Evolutionary conservation across 345 rosid genomes (phyloP).

Genomic region (Lumnitzera racemosa): DNA sequence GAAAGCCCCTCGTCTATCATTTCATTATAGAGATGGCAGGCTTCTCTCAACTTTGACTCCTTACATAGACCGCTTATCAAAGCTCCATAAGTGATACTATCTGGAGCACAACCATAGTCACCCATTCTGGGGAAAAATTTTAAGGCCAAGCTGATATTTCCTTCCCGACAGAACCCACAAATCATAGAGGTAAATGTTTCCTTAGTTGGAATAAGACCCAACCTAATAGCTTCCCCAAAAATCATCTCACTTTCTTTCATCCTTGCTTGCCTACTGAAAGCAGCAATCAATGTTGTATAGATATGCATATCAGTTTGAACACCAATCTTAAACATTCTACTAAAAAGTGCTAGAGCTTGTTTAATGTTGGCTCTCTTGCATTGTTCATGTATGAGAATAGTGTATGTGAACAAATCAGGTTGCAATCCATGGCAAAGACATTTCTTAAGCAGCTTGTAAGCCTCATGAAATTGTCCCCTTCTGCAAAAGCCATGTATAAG

Average conservation of each 20-base stretch:
- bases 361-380: conserved; percentile 43
- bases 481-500: conserved; percentile 54
- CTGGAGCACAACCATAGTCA: conserved; percentile 52
- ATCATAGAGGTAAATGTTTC: conserved; percentile 89
- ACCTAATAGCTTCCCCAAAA: conserved; percentile 36
- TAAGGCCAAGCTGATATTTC: conserved; percentile 38
- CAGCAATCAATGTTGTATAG: conserved; percentile 58
- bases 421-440: conserved; percentile 43
- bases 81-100: conserved; percentile 72
- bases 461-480: conserved; percentile 58
- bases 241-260: conserved; percentile 66
- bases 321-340: conserved; percentile 64
- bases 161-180: conserved; percentile 58
- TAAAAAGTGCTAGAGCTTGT: conserved; percentile 43
- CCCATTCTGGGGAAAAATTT: conserved; percentile 55
- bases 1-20: conserved; percentile 71
- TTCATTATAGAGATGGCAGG: conserved; percentile 50
- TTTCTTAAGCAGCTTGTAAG: conserved; percentile 45
- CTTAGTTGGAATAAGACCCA: conserved; percentile 66
- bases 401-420: conserved; percentile 71
- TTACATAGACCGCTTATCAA: conserved; percentile 81
- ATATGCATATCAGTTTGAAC: conserved; percentile 52
- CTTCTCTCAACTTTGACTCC: conserved; percentile 66
- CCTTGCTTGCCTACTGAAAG: conserved; percentile 58
- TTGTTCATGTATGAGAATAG: conserved; percentile 72